phyloP scores from a whole-genome alignment of 441 rosid genomes.

The Jatropha podagrica region DNA sequence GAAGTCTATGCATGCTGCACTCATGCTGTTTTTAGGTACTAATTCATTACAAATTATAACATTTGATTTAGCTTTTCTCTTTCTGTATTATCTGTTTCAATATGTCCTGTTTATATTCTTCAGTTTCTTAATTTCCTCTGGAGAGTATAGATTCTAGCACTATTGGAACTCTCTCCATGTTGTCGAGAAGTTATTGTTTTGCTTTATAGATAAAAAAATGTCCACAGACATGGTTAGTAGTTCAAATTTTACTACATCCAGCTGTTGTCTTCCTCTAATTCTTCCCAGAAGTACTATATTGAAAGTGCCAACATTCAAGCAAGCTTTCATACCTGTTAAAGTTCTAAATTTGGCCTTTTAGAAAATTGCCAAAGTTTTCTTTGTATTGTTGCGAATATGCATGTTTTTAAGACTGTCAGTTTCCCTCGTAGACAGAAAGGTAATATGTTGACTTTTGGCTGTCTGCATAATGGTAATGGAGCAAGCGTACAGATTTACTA shows the following conservation, averaged over 20 bases:
- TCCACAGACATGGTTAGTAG: not conserved
- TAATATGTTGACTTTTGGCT: not conserved
- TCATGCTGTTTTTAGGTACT: conserved; percentile 68
- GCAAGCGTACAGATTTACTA: not conserved
- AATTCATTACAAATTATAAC: not conserved
- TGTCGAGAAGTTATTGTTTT: not conserved
- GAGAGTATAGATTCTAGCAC: not conserved
- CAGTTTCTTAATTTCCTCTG: not conserved
- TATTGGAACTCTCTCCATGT: not conserved
- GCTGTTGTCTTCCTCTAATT: not conserved
- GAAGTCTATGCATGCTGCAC: conserved; percentile 92
- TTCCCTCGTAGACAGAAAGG: not conserved
- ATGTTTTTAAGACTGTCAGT: not conserved
- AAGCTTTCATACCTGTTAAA: not conserved
- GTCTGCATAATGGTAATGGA: not conserved
- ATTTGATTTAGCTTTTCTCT: not conserved
- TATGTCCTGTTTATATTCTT: not conserved
- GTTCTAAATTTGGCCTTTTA: not conserved
- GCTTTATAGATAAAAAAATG: not conserved
- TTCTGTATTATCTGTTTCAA: not conserved
- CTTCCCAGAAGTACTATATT: not conserved
- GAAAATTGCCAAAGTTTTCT: not conserved
- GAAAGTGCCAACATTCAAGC: not conserved
- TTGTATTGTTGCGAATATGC: not conserved
- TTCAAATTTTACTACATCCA: not conserved